A percentile compares a stretch with the other conserved stretches of the same genome.
Conservation (phyloP, 2,329 filamentous ascomycete genomes). For the Penicillium sp. region DNA sequence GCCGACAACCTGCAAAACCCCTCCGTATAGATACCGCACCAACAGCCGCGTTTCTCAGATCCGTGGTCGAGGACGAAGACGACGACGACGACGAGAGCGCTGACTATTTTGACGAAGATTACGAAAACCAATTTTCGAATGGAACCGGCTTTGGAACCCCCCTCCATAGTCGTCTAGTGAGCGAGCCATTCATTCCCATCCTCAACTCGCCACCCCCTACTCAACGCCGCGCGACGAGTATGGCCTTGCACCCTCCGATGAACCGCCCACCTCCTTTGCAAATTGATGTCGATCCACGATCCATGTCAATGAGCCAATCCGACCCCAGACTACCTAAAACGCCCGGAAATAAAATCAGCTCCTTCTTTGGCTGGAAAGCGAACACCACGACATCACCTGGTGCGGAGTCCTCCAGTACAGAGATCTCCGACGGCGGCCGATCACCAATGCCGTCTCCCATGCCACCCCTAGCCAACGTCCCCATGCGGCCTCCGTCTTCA, state of each 20-base stretch:
- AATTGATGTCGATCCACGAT: conserved; percentile 46
- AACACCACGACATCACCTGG: conserved; percentile 54
- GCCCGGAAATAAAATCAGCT: conserved; percentile 62
- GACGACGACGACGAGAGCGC: conserved; percentile 30
- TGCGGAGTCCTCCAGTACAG: conserved; percentile 63
- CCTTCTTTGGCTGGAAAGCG: conserved; percentile 69
- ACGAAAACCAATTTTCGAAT: conserved; percentile 41
- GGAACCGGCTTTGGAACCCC: conserved; percentile 35
- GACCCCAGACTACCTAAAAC: conserved; percentile 53
- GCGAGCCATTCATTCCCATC: conserved; percentile 58
- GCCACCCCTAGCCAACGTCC: conserved; percentile 40
- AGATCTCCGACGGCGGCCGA: conserved; percentile 63
- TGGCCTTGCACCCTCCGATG: conserved; percentile 49
- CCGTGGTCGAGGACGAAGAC: conserved; percentile 35
- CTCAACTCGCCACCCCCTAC: conserved; percentile 71
- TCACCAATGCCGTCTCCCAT: conserved; percentile 63
- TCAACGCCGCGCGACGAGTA: conserved; percentile 44
- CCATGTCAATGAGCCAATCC: conserved; percentile 38
- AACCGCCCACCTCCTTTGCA: conserved; percentile 49
- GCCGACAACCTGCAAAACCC: conserved; percentile 38
- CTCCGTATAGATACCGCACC: conserved; percentile 40
- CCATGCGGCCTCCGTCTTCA: conserved; percentile 43
- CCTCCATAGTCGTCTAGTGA: conserved; percentile 47
- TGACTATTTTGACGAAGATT: conserved; percentile 32
- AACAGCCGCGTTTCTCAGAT: conserved; percentile 28